Conservation (phyloP, 768 basidiomycete genomes). For the Lentinula boryana region DNA sequence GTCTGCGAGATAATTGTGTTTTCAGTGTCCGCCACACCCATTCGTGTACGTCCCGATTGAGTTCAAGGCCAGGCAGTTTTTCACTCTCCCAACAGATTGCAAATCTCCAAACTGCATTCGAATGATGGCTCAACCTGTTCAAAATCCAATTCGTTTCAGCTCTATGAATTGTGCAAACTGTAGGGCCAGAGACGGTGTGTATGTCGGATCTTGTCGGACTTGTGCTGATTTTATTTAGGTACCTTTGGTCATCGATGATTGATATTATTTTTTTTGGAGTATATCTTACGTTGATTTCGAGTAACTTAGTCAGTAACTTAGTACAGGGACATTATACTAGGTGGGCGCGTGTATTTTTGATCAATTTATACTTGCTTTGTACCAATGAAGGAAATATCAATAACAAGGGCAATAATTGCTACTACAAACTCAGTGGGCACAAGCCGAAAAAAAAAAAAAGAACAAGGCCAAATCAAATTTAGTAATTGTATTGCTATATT, state of each 20-base stretch:
- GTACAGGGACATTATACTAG: not conserved
- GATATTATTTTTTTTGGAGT: not conserved
- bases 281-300: not conserved
- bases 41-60: conserved; percentile 31
- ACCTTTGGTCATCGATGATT: not conserved
- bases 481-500: not conserved
- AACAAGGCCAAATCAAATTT: not conserved
- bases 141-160: conserved; percentile 68
- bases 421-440: not conserved
- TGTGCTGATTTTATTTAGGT: not conserved
- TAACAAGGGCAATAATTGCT: too few species aligned
- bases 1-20: conserved; percentile 54
- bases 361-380: not conserved
- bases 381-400: not conserved
- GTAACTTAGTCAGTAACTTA: not conserved
- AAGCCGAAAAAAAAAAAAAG: not conserved
- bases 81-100: conserved; percentile 36
- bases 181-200: conserved; percentile 19
- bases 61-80: not conserved
- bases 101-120: conserved; percentile 50
- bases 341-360: not conserved
- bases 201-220: not conserved
- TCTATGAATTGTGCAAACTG: conserved; percentile 42
- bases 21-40: conserved; percentile 66
- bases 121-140: conserved; percentile 62